phyloP scores from a whole-genome alignment of 2,329 filamentous ascomycete genomes.

The Colletotrichum aenigma region DNA sequence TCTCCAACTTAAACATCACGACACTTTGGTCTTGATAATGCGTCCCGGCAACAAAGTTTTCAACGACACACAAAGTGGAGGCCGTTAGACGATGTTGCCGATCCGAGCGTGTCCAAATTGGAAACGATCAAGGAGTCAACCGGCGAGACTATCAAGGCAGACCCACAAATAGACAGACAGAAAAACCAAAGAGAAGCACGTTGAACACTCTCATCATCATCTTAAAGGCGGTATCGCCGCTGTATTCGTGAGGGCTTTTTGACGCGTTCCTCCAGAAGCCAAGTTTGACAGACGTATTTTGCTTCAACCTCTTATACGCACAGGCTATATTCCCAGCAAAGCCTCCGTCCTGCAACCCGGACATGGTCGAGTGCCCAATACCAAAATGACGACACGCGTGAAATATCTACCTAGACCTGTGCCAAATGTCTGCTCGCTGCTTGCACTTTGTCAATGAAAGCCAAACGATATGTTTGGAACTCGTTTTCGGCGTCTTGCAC shows the following conservation, averaged over 20 bases:
- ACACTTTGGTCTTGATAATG: neutral
- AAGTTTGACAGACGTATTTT: neutral
- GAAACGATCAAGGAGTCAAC: neutral
- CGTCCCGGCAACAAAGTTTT: no score
- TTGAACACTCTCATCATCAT: neutral
- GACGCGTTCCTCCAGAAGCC: neutral
- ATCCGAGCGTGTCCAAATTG: neutral
- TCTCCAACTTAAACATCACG: neutral
- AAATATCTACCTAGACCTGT: neutral
- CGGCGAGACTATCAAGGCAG: neutral
- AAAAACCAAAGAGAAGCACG: neutral
- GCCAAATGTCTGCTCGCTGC: neutral
- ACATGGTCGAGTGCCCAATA: neutral
- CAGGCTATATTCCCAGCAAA: neutral
- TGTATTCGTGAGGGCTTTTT: no score
- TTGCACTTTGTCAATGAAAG: neutral
- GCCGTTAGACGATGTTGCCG: neutral
- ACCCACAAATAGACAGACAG: neutral
- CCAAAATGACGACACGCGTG: neutral
- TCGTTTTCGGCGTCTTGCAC: neutral
- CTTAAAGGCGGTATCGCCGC: neutral
- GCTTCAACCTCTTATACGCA: neutral
- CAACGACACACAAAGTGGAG: neutral
- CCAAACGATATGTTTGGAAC: neutral
- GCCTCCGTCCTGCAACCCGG: neutral